Conservation (phyloP, 306 rosid genomes). For the Gastrolobium bilobum region DNA sequence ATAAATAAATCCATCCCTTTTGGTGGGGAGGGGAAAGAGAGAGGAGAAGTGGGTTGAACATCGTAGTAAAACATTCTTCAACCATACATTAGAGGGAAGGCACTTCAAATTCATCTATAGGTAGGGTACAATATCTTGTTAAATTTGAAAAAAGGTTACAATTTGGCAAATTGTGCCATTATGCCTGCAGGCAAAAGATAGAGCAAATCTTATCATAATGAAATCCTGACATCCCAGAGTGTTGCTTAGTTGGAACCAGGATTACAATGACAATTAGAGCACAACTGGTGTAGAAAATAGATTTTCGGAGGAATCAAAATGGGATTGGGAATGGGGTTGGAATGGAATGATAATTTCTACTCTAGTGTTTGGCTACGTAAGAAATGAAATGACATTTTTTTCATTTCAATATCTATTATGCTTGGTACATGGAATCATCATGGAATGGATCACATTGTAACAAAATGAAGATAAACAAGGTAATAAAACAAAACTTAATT, state of each 20-base stretch:
- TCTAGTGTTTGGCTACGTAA: neutral
- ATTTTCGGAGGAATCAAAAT: slow-evolving; percentile 24
- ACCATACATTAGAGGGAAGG: neutral
- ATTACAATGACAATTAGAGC: slow-evolving; percentile 15
- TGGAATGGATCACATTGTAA: slow-evolving; percentile 8
- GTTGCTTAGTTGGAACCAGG: slow-evolving; percentile 10
- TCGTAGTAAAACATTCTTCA: slow-evolving; percentile 22
- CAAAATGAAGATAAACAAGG: slow-evolving; percentile 29
- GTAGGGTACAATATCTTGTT: slow-evolving; percentile 1
- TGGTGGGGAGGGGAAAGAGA: neutral
- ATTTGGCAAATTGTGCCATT: neutral
- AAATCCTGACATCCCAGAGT: slow-evolving; percentile 10
- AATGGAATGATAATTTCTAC: slow-evolving; percentile 17
- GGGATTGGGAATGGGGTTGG: neutral
- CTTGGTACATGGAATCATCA: neutral
- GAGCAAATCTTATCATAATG: slow-evolving; percentile 24
- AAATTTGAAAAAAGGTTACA: neutral
- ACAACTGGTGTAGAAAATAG: neutral
- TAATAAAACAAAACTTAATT: neutral
- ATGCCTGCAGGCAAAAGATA: slow-evolving; percentile 1
- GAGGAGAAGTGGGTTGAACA: slow-evolving; percentile 19
- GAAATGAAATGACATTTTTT: slow-evolving; percentile 5
- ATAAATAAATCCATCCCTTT: slow-evolving; percentile 4
- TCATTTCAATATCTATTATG: slow-evolving; percentile 4
- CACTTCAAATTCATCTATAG: slow-evolving; percentile 20